A percentile compares a stretch with the other conserved stretches of the same genome.
These are phyloP conservation scores for Amanita phalloides DNA, from an alignment of 768 basidiomycete species.

Conservation along the genomic window DNA sequence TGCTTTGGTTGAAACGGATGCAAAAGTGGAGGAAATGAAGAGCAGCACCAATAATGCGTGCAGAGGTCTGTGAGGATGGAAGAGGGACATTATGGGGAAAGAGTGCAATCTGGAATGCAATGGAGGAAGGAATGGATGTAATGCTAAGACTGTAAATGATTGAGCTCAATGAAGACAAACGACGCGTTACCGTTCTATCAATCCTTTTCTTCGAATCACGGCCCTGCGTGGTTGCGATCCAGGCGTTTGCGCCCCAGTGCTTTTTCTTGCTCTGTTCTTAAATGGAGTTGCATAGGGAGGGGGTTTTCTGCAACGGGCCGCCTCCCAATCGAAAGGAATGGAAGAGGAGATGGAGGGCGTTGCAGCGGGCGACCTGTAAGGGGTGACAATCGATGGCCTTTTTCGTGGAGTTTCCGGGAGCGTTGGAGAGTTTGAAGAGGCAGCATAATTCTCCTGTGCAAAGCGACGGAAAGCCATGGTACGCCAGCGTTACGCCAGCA, in stretches of 20 bases:
- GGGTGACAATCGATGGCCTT: constrained; percentile 35
- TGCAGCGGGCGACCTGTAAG: constrained; percentile 48
- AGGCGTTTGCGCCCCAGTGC: constrained; percentile 21
- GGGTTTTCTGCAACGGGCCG: constrained; percentile 56
- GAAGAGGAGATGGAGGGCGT: constrained; percentile 71
- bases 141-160: constrained; percentile 30
- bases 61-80: constrained; percentile 55
- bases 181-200: constrained; percentile 44
- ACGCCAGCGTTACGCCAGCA: not conserved
- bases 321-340: constrained; percentile 81
- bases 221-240: constrained; percentile 36
- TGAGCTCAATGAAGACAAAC: not conserved
- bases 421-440: constrained; percentile 10
- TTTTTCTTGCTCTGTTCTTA: constrained; percentile 32
- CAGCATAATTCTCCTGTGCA: constrained; percentile 40
- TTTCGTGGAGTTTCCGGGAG: constrained; percentile 31
- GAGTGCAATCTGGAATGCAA: constrained; percentile 71
- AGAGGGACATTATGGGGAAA: constrained; percentile 77
- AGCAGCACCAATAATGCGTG: constrained; percentile 49
- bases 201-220: constrained; percentile 51
- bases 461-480: constrained; percentile 49
- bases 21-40: constrained; percentile 64
- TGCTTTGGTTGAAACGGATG: constrained; percentile 47
- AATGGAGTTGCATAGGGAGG: constrained; percentile 65
- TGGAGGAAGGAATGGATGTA: constrained; percentile 52